Base-by-base conservation (phyloP, 23 red algal genomes). In the Gracilaria domingensis region DNA sequence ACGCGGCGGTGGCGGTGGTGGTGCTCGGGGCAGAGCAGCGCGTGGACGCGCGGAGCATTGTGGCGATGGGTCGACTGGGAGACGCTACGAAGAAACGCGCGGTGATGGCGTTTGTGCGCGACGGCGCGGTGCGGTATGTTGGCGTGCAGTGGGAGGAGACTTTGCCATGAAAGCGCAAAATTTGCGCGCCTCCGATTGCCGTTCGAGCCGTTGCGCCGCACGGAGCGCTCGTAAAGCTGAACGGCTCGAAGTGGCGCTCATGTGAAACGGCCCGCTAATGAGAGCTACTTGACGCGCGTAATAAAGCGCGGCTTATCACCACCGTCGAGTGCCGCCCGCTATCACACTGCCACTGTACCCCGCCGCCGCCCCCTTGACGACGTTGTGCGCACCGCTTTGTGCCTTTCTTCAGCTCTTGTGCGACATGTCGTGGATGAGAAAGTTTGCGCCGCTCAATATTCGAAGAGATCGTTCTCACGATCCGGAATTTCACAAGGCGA, bases 61-160 rank as follows among this genome's bases (percentile, higher is more conserved):
- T 98, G 44, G 92, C 91, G 33, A 33, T 89, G 58, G 96, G 96
- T 11, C 77, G 96, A 32, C 82, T 98, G 36, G 96, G 96, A 8
- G 88, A 87, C 13, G 57, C 92, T 0, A 98, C 96, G 2, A 89
- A 79, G 79, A 98, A 98, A 80, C 62, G 91, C 20, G 79, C 88
- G 13, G 62, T 84, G 14, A 44, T 95, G 8, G 96, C 92, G 49
- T 91, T 75, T 48, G 69, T 88, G 0, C 23, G 33, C 18, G 83
- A 55, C 8, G 66, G 70, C 12, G 23, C 3, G 72, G 85, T 96
- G 44, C 12, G 55, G 12, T 96, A 92, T 58, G 36, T 96, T 8
- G 82, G 94, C 39, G 75, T 96, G 47, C 94, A 93, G 69, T 96
- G 94, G 94, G 76, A 86, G 88, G 94, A 92, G 51, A 91, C 94